These are phyloP conservation scores for Lophium mytilinum DNA, from an alignment of 495 filamentous ascomycete species.

Conservation along the genomic window DNA sequence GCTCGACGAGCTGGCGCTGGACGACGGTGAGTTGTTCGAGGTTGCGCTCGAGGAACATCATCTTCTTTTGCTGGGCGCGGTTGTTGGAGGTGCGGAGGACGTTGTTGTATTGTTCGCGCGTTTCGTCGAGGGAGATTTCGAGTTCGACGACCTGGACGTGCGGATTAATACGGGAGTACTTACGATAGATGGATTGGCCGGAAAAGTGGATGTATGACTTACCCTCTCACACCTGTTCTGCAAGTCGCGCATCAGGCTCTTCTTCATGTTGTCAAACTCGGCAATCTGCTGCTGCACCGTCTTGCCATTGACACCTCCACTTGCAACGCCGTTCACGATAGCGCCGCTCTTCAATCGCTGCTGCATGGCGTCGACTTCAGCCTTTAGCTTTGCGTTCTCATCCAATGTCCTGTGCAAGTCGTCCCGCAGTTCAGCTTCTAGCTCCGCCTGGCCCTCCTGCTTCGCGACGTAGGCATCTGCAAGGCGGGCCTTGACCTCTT, in stretches of 20 bases:
- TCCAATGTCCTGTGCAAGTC: slow-evolving; percentile 64
- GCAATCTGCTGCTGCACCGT: slow-evolving; percentile 95
- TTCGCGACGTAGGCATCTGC: slow-evolving; percentile 66
- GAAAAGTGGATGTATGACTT: slow-evolving; percentile 11
- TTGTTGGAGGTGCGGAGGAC: slow-evolving; percentile 93
- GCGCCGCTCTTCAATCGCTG: slow-evolving; percentile 52
- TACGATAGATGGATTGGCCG: neutral
- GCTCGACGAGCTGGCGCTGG: slow-evolving; percentile 93
- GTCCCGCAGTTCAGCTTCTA: slow-evolving; percentile 61
- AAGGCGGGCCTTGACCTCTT: slow-evolving; percentile 71
- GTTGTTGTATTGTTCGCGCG: slow-evolving; percentile 97
- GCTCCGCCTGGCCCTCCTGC: slow-evolving; percentile 59
- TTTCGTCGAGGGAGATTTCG: slow-evolving; percentile 93
- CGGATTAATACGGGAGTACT: slow-evolving; percentile 1
- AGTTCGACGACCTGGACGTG: slow-evolving; percentile 68
- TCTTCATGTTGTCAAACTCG: slow-evolving; percentile 99
- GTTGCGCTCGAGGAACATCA: slow-evolving; percentile 98
- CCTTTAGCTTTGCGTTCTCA: slow-evolving; percentile 68
- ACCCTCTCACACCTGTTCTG: slow-evolving; percentile 95
- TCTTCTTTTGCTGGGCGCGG: slow-evolving; percentile 98
- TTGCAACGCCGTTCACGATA: slow-evolving; percentile 45
- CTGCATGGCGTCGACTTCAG: slow-evolving; percentile 68
- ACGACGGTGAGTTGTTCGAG: slow-evolving; percentile 95
- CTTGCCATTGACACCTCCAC: slow-evolving; percentile 63
- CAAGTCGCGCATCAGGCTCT: slow-evolving; percentile 95